phyloP scores from a whole-genome alignment of 2,329 filamentous ascomycete species.

The Penicillium sclerotiorum region DNA sequence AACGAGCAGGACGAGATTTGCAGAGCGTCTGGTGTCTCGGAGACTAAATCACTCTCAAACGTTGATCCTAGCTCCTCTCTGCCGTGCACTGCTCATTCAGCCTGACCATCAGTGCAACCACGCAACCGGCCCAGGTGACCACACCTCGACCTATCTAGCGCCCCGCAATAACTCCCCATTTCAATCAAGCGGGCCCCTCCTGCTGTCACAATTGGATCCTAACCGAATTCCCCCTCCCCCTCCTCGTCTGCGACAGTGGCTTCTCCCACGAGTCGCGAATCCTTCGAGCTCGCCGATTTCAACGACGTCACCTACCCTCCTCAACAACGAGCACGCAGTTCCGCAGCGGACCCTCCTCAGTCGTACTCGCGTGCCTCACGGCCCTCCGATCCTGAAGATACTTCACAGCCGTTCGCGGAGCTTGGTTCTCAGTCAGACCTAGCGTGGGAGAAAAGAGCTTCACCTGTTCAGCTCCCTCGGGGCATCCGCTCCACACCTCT shows the following conservation, averaged over 20 bases:
- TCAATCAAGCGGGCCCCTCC: slow-evolving; percentile 10
- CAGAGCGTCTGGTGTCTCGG: slow-evolving; percentile 8
- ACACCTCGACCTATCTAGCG: slow-evolving; percentile 12
- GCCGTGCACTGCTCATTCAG: slow-evolving; percentile 13
- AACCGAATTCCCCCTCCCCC: slow-evolving; percentile 18
- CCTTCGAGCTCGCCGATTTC: slow-evolving; percentile 39
- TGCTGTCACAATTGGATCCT: slow-evolving; percentile 14
- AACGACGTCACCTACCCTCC: slow-evolving; percentile 10
- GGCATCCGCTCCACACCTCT: slow-evolving; percentile 24
- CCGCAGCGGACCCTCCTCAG: slow-evolving; percentile 11
- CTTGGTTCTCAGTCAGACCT: slow-evolving; percentile 6
- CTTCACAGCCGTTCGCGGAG: slow-evolving; percentile 15
- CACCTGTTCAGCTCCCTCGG: slow-evolving; percentile 9
- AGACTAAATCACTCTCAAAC: slow-evolving; percentile 4
- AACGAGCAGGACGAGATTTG: neutral
- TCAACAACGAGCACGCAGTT: slow-evolving; percentile 4
- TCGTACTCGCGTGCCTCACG: slow-evolving; percentile 1
- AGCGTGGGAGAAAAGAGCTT: slow-evolving; percentile 17
- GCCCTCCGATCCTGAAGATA: slow-evolving; percentile 11
- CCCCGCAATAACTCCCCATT: slow-evolving; percentile 16
- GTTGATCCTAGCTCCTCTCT: slow-evolving; percentile 2
- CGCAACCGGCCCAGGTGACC: slow-evolving; percentile 18
- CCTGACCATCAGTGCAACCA: slow-evolving; percentile 26
- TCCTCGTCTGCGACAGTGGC: slow-evolving; percentile 26
- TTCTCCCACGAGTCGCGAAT: slow-evolving; percentile 25